These are phyloP conservation scores for Saccharomycopsis lassenensis DNA, from an alignment of 805 yeast species.

Conservation along the genomic window DNA sequence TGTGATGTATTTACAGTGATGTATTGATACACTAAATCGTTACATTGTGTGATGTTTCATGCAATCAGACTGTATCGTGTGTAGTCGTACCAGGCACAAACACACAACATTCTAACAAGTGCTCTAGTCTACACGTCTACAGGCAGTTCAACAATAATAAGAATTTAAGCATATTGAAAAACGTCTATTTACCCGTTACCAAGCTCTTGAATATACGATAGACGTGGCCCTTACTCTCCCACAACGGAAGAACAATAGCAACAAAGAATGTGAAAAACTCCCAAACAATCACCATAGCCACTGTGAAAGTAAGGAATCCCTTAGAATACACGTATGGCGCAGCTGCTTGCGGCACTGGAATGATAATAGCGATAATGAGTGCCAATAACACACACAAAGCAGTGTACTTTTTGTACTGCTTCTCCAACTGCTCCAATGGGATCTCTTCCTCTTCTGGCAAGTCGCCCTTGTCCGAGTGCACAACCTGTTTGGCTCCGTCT, in stretches of 20 bases:
- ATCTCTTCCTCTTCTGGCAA: constrained; percentile 22
- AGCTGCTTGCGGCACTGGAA: constrained; percentile 28
- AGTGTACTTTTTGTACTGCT: constrained; percentile 25
- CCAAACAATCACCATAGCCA: constrained; percentile 27
- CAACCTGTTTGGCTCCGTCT: neutral
- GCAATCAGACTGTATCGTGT: no score
- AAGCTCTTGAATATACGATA: no score
- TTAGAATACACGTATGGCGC: constrained; percentile 26
- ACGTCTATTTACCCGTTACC: no score
- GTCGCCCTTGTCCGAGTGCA: constrained; percentile 17
- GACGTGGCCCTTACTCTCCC: no score
- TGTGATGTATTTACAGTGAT: no score
- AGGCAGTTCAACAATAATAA: no score
- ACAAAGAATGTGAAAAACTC: constrained; percentile 25
- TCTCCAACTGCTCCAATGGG: constrained; percentile 23
- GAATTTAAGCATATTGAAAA: no score
- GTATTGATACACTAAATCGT: no score
- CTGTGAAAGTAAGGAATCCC: constrained; percentile 25
- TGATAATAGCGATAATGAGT: constrained; percentile 22
- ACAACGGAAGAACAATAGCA: constrained; percentile 25
- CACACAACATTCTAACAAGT: no score
- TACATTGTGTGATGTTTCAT: no score
- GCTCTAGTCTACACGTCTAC: no score
- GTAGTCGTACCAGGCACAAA: no score
- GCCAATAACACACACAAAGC: constrained; percentile 21